Conservation (phyloP, 305 asterid genomes). For the Solanum hybrid region DNA sequence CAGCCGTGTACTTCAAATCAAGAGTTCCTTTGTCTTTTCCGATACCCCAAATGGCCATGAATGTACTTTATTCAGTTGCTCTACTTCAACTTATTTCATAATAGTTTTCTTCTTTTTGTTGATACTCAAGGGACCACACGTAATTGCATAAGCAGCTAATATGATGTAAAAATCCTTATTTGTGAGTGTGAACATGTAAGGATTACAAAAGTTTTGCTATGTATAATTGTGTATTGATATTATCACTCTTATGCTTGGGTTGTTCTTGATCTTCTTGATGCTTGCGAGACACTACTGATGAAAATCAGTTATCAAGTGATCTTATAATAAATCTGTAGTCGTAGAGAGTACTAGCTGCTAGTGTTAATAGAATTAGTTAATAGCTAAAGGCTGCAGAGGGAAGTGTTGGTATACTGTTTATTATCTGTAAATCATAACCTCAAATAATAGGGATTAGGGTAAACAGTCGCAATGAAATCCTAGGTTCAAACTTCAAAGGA, state of each 20-base stretch:
- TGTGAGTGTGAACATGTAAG: neutral
- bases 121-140: neutral
- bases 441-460: neutral
- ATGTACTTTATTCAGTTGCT: neutral
- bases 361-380: neutral
- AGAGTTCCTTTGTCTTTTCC: neutral
- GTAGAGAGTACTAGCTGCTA: neutral
- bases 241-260: neutral
- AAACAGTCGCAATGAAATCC: neutral
- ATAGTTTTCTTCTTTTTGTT: neutral
- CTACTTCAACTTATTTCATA: neutral
- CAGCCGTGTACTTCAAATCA: neutral
- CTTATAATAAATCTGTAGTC: neutral
- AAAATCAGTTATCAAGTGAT: neutral
- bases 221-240: neutral
- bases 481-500: neutral
- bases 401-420: neutral
- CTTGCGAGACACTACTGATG: neutral
- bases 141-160: neutral
- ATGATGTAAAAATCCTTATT: neutral
- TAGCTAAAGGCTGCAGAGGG: neutral
- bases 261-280: neutral
- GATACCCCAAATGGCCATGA: neutral
- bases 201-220: neutral
- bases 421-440: neutral